A percentile compares a stretch with the other conserved stretches of the same genome.
These are phyloP conservation scores for Typha latifolia DNA, from an alignment of 176 grass and related monocot genomes.

Conservation along the genomic window DNA sequence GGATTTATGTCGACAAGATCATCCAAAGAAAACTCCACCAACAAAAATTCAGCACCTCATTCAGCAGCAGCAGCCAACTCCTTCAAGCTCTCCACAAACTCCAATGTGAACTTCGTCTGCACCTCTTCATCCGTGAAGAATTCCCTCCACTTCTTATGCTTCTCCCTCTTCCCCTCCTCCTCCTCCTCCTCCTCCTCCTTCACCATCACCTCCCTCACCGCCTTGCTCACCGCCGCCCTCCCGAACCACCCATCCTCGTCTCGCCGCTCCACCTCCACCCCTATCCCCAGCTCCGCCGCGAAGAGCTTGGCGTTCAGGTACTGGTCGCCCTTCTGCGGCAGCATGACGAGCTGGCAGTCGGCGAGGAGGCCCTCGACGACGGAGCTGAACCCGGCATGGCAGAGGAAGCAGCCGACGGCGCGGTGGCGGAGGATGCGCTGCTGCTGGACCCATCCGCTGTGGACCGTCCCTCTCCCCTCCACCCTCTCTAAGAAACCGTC, in stretches of 20 bases:
- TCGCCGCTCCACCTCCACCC: slow-evolving; percentile 30
- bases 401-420: slow-evolving; percentile 40
- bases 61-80: not conserved
- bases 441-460: slow-evolving; percentile 59
- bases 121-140: slow-evolving; percentile 24
- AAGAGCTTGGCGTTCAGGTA: slow-evolving; percentile 28
- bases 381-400: slow-evolving; percentile 45
- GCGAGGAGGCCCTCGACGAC: slow-evolving; percentile 30
- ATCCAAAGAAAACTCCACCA: too few relatives aligned
- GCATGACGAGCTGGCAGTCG: slow-evolving; percentile 27
- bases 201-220: slow-evolving; percentile 11
- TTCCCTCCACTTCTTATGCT: slow-evolving; percentile 26
- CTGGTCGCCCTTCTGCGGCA: slow-evolving; percentile 43
- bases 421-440: slow-evolving; percentile 43
- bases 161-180: slow-evolving; percentile 3
- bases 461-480: slow-evolving; percentile 36
- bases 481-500: slow-evolving; percentile 14
- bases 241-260: slow-evolving; percentile 23
- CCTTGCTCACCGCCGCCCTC: slow-evolving; percentile 7
- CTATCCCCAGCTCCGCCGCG: slow-evolving; percentile 17
- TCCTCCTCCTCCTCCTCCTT: not conserved
- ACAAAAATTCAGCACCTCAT: too few relatives aligned
- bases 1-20: too few relatives aligned
- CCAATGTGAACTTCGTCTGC: slow-evolving; percentile 11
- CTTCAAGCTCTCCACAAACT: slow-evolving; percentile 16